Conservation (phyloP, 352 stramenopile species). For the Pythium brassicae region DNA sequence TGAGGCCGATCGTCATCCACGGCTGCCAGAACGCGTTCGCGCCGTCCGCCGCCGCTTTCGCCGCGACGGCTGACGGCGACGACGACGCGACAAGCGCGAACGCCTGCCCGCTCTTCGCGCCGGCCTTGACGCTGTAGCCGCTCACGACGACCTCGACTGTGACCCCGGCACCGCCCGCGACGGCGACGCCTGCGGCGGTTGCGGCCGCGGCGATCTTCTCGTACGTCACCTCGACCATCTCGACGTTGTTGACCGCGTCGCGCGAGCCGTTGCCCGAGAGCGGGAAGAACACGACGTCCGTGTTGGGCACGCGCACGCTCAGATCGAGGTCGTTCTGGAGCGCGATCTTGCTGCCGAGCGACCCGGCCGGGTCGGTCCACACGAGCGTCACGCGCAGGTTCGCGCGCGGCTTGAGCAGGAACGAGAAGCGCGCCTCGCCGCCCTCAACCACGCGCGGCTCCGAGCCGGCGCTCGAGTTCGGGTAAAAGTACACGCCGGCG, state of each 20-base stretch:
- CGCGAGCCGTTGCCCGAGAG: slow-evolving; percentile 54
- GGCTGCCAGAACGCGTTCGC: slow-evolving; percentile 52
- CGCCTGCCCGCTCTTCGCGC: slow-evolving; percentile 39
- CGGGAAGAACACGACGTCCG: slow-evolving; percentile 47
- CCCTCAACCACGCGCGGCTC: slow-evolving; percentile 54
- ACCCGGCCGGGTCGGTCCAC: slow-evolving; percentile 66
- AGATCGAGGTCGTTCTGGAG: slow-evolving; percentile 76
- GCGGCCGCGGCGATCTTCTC: slow-evolving; percentile 31
- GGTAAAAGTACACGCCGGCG: slow-evolving; percentile 50
- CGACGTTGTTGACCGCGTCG: slow-evolving; percentile 70
- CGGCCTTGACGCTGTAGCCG: slow-evolving; percentile 64
- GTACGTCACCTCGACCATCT: slow-evolving; percentile 73
- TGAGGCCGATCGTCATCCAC: slow-evolving; percentile 68
- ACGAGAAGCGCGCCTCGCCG: slow-evolving; percentile 42
- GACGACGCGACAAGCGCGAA: slow-evolving; percentile 81
- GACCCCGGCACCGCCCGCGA: slow-evolving; percentile 30
- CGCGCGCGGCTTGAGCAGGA: slow-evolving; percentile 43
- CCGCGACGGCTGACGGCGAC: slow-evolving; percentile 37
- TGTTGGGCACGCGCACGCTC: slow-evolving; percentile 48
- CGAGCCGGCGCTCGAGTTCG: slow-evolving; percentile 39
- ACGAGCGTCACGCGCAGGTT: slow-evolving; percentile 68
- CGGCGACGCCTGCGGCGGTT: slow-evolving; percentile 18
- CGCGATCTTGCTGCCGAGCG: slow-evolving; percentile 36
- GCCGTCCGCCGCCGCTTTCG: slow-evolving; percentile 6
- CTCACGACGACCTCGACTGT: slow-evolving; percentile 59